Conservation (phyloP, 176 grass and related monocot genomes). For the Zoysia japonica region DNA sequence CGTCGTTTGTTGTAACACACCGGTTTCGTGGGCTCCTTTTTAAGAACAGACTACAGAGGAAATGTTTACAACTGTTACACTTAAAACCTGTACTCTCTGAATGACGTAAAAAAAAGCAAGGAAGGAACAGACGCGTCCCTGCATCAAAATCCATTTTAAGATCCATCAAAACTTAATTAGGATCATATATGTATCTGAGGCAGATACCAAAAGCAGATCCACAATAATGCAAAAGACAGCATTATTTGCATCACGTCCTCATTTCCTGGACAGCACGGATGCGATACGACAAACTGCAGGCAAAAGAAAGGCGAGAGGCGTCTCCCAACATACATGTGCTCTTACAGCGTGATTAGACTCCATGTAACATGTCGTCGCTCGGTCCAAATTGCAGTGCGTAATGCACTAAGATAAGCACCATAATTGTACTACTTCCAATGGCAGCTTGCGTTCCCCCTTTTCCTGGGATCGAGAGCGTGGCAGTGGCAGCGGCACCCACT, state of each 20-base stretch:
- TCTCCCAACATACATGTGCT: slow-evolving; percentile 38
- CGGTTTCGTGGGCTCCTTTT: too few relatives aligned
- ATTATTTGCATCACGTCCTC: neutral
- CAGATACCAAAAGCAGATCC: too few relatives aligned
- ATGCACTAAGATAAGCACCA: slow-evolving; percentile 25
- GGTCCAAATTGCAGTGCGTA: slow-evolving; percentile 12
- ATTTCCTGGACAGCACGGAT: neutral
- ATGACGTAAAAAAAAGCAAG: too few relatives aligned
- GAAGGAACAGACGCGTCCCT: too few relatives aligned
- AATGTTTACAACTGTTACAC: too few relatives aligned
- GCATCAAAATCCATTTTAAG: too few relatives aligned
- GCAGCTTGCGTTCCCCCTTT: neutral
- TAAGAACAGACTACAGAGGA: too few relatives aligned
- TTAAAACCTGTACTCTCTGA: too few relatives aligned
- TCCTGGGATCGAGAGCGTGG: neutral
- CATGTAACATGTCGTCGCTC: slow-evolving; percentile 30
- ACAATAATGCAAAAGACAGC: too few relatives aligned
- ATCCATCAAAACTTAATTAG: too few relatives aligned
- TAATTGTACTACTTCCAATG: slow-evolving; percentile 37
- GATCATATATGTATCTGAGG: too few relatives aligned
- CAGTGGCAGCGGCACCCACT: slow-evolving; percentile 13
- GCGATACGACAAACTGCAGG: neutral
- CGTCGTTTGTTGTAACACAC: too few relatives aligned
- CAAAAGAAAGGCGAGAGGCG: neutral
- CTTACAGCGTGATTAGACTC: slow-evolving; percentile 13